phyloP scores from a whole-genome alignment of 2,329 filamentous ascomycete genomes.

The Mycosphaerella sp. region DNA sequence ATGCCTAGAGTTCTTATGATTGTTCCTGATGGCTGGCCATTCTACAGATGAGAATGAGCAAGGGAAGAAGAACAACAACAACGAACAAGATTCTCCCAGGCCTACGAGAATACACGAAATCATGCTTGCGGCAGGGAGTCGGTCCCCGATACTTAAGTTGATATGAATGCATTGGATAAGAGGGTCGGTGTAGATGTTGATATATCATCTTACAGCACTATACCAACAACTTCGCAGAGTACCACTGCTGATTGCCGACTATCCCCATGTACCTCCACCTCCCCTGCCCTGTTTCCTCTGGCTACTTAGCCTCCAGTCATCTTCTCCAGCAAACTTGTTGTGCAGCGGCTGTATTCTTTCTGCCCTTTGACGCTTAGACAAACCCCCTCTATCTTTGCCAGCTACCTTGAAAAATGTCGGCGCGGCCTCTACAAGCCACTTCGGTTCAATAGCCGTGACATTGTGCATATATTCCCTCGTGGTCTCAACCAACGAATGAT shows the following conservation, averaged over 20 bases:
- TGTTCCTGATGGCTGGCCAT: too few species aligned
- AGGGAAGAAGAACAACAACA: too few species aligned
- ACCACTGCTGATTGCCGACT: constrained; percentile 13
- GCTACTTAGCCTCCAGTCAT: constrained; percentile 89
- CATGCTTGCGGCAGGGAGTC: too few species aligned
- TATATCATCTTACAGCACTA: too few species aligned
- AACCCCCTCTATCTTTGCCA: constrained; percentile 59
- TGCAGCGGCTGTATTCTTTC: constrained; percentile 94
- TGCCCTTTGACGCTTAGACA: constrained; percentile 87
- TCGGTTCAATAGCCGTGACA: constrained; percentile 88
- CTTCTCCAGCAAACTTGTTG: constrained; percentile 84
- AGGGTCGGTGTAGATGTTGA: too few species aligned
- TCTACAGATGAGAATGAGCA: too few species aligned
- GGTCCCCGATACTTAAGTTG: too few species aligned
- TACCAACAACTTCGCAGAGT: too few species aligned
- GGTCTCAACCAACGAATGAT: constrained; percentile 83
- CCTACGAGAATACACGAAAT: too few species aligned
- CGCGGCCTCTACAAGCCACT: constrained; percentile 90
- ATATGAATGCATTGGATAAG: too few species aligned
- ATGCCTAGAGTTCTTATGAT: too few species aligned
- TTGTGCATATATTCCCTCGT: constrained; percentile 98
- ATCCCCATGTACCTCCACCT: constrained; percentile 93
- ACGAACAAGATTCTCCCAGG: too few species aligned
- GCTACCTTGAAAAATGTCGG: constrained; percentile 99
- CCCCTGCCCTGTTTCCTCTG: constrained; percentile 79